Conservation (phyloP, 352 stramenopile genomes). For the Hyaloperonospora arabidopsidis region DNA sequence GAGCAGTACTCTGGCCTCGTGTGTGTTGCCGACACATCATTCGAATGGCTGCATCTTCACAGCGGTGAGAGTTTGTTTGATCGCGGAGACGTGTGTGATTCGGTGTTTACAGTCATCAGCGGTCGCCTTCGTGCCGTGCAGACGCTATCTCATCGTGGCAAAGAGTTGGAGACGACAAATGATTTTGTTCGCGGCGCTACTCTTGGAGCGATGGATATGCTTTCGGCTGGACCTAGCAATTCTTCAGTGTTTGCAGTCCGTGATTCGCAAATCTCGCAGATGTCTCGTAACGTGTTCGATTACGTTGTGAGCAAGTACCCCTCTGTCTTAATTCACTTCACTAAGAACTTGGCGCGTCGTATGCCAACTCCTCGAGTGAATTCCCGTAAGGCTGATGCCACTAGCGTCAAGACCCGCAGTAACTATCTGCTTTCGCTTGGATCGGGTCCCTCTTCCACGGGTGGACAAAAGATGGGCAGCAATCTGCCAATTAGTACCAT, state of each 20-base stretch:
- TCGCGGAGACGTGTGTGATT: constrained; percentile 66
- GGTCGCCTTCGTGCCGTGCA: constrained; percentile 71
- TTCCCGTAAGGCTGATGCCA: constrained; percentile 24
- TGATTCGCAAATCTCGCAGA: constrained; percentile 83
- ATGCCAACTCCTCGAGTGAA: constrained; percentile 44
- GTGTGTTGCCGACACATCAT: constrained; percentile 65
- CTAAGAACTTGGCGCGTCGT: constrained; percentile 57
- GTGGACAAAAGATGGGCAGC: constrained; percentile 19
- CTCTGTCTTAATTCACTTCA: constrained; percentile 73
- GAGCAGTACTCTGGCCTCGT: constrained; percentile 68
- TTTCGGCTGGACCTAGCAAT: constrained; percentile 59
- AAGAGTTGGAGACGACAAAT: constrained; percentile 65
- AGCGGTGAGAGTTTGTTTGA: constrained; percentile 75
- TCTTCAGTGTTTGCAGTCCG: constrained; percentile 81
- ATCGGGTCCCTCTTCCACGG: constrained; percentile 13
- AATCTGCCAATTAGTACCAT: constrained; percentile 61
- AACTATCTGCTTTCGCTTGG: constrained; percentile 60
- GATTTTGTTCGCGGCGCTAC: constrained; percentile 76
- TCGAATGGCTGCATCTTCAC: constrained; percentile 80
- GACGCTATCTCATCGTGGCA: constrained; percentile 46
- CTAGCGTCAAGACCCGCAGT: constrained; percentile 26
- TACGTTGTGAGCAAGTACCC: constrained; percentile 66
- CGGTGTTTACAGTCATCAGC: constrained; percentile 76
- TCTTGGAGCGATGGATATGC: constrained; percentile 77
- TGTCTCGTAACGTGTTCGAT: constrained; percentile 82